Base-by-base conservation (phyloP, 371 early-diverging fungal genomes). In the Mucor circinelloides region DNA sequence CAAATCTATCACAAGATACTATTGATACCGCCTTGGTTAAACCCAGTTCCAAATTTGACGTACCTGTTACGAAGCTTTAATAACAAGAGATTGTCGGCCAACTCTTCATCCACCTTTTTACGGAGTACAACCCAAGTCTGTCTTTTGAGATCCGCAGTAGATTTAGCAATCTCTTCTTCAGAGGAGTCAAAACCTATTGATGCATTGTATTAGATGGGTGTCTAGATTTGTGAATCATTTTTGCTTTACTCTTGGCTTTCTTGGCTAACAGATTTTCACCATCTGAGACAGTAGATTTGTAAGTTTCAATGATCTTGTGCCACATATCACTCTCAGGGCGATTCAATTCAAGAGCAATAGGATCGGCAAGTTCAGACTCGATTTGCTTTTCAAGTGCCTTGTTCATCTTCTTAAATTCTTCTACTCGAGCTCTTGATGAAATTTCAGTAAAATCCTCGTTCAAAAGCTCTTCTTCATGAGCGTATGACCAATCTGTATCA, bases 371-470 rank as follows among this genome's bases (percentile, higher is more conserved):
- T 28, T 86, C 77, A 25, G 75, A 82, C 50, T 82, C 79, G 12
- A 93, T 81, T 54, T 78, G 78, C 72, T 91, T 91, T 75, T 87
- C 66, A 66, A 93, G 71, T 6, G 71, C 72, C 48, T 86, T 83
- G 66, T 90, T 76, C 87, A 94, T 88, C 70, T 92, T 92, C 68
- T 86, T 89, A 56, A 96, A 83, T 70, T 95, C 97, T 61, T 92
- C 92, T 30, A 76, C 76, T 15, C 93, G 84, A 69, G 92, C 89
- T 64, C 85, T 82, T 3, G 79, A 74, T 1, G 91, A 87, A 6
- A 90, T 80, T 30, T 90, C 85, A 12, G 84, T 82, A 34, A 97
- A 80, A 28, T 89, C 93, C 31, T 80, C 77, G 36, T 84, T 77
- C 34, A 97, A 82, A 50, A 87, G 85, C n/a, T 71, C 69, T 36